These are phyloP conservation scores for Eucalyptus virginea DNA, from an alignment of 345 rosid genomes.

Conservation along the genomic window DNA sequence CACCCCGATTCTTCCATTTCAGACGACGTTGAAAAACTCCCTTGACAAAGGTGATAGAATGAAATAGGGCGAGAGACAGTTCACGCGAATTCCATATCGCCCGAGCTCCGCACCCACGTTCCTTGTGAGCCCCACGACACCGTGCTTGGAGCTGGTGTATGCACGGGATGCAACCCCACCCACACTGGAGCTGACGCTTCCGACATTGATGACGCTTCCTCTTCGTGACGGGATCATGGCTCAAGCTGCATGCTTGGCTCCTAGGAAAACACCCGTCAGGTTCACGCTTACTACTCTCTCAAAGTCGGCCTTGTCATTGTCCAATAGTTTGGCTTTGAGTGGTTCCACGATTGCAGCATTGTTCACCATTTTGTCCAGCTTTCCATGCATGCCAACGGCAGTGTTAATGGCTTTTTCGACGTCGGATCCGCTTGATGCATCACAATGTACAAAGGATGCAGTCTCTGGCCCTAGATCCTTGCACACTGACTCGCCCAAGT, in stretches of 20 bases:
- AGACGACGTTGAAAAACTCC: background rate
- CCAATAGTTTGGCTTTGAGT: background rate
- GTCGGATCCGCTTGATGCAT: background rate
- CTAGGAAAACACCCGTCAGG: background rate
- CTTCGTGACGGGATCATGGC: background rate
- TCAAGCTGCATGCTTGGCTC: slow-evolving; percentile 10
- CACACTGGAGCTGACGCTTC: background rate
- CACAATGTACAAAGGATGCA: background rate
- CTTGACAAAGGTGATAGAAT: background rate
- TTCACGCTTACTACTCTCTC: background rate
- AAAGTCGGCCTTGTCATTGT: background rate
- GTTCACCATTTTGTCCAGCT: background rate
- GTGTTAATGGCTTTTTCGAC: background rate
- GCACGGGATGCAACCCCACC: slow-evolving; percentile 3
- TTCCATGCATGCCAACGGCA: background rate
- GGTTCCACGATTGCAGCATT: background rate
- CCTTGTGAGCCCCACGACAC: background rate
- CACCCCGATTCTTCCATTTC: background rate
- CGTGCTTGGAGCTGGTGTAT: slow-evolving; percentile 3
- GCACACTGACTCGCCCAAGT: background rate
- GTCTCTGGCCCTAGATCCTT: background rate
- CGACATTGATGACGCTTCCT: background rate
- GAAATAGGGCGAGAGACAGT: background rate
- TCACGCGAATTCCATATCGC: background rate
- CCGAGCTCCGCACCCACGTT: slow-evolving; percentile 4